Base-by-base conservation (phyloP, 1,284 basidiomycete genomes). In the Sanghuangporus weigelae region DNA sequence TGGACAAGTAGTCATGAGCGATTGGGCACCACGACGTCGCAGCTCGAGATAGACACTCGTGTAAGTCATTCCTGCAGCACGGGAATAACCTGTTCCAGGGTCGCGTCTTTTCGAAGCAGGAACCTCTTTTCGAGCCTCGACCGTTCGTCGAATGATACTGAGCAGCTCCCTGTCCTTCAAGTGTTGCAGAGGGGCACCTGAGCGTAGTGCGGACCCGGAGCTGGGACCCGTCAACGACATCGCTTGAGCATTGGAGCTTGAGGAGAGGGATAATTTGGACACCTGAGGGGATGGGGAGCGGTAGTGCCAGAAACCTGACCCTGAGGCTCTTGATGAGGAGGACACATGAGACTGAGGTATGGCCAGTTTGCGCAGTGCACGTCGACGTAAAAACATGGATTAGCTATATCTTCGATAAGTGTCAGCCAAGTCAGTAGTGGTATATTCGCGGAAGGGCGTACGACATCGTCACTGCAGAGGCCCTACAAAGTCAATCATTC, bases 301-400 rank as follows among this genome's bases (percentile, higher is more conserved):
- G 8, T 16, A 54, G 53, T 35, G 53, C 12, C 10, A 26, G 3
- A 36, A 16, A 36, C 21, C 31, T 14, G 36, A 16, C 3, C 3
- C 26, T 6, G 44, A 35, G 12, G 26, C 26, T 5, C 57, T 49
- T 19, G 23, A 26, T 8, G 31, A 3, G 26, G 36, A 53, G 16
- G 21, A 21, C 21, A 12, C 14, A 16, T 7, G 19, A 14, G n/a
- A 3, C 7, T 49, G 35, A 16, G 44, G 26, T 51, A 38, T 36
- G 46, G 60, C 62, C 65, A 53, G 61, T 69, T 63, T 55, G 46
- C 59, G 55, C 58, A 67, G 49, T 63, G 59, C 59, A 59, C 63
- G 62, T 63, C 66, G 67, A 68, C 69, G 66, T 65, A 67, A 67
- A 65, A 68, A 68, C 70, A 71, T 71, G 69, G 67, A 67, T 71